These are phyloP conservation scores for Afroboletus lepidellus DNA, from an alignment of 1,284 basidiomycete genomes.

Conservation along the genomic window DNA sequence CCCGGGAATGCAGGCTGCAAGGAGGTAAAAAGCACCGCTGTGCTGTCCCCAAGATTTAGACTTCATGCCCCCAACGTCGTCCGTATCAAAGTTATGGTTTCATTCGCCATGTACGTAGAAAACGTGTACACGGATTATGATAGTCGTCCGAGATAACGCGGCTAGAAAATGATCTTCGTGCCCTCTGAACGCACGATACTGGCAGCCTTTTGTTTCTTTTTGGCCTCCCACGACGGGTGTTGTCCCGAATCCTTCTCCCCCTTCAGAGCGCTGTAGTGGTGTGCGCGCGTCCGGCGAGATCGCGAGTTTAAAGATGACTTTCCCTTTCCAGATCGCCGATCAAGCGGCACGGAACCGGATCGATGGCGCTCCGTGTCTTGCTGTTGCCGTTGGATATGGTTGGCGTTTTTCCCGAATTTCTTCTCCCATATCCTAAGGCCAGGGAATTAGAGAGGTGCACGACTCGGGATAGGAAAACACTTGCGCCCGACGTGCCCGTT, in stretches of 20 bases:
- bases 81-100: constrained; percentile 3
- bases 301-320: constrained; percentile 1
- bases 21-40: constrained; percentile 52
- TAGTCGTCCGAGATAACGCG: neutral
- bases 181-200: constrained; percentile 60
- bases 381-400: constrained; percentile 72
- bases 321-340: constrained; percentile 20
- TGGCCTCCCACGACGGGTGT: constrained; percentile 96
- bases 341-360: constrained; percentile 5
- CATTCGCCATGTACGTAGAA: constrained; percentile 3
- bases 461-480: constrained; percentile 35
- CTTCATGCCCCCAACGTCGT: neutral
- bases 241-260: neutral
- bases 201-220: constrained; percentile 64
- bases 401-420: constrained; percentile 89
- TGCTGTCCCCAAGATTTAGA: constrained; percentile 14
- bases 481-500: constrained; percentile 88
- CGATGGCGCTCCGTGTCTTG: constrained; percentile 13
- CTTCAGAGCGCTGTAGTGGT: neutral
- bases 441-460: constrained; percentile 11
- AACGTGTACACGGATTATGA: constrained; percentile 1
- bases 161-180: constrained; percentile 61
- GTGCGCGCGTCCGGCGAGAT: neutral
- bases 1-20: constrained; percentile 59
- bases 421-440: constrained; percentile 89